A percentile compares a stretch with the other conserved stretches of the same genome.
phyloP scores from a whole-genome alignment of 2,329 filamentous ascomycete genomes.

The Colletotrichum echinochloae region DNA sequence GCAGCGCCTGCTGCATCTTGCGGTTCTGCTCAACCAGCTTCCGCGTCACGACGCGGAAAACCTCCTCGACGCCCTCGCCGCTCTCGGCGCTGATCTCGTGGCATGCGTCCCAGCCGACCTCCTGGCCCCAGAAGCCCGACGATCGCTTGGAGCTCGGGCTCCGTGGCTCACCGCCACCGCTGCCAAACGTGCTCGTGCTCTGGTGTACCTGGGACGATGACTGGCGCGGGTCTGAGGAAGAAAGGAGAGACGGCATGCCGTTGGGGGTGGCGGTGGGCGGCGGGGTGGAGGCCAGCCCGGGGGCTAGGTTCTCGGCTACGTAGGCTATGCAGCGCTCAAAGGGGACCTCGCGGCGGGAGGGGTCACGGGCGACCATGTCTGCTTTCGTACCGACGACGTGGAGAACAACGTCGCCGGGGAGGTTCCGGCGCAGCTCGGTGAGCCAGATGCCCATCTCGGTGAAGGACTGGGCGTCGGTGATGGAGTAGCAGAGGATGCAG shows the following conservation, averaged over 20 bases:
- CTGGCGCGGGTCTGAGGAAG: slow-evolving; percentile 43
- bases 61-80: slow-evolving; percentile 95
- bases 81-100: slow-evolving; percentile 96
- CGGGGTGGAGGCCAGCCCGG: slow-evolving; percentile 74
- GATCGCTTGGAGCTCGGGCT: slow-evolving; percentile 74
- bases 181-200: slow-evolving; percentile 46
- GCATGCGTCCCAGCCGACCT: slow-evolving; percentile 95
- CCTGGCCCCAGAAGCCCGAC: slow-evolving; percentile 89
- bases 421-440: slow-evolving; percentile 82
- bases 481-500: slow-evolving; percentile 93
- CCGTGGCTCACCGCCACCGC: slow-evolving; percentile 63
- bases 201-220: slow-evolving; percentile 34
- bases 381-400: slow-evolving; percentile 97
- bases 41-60: slow-evolving; percentile 79
- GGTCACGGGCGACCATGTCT: slow-evolving; percentile 89
- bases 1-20: slow-evolving; percentile 70
- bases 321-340: slow-evolving; percentile 97
- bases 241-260: slow-evolving; percentile 46
- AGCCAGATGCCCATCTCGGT: slow-evolving; percentile 94
- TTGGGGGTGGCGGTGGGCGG: slow-evolving; percentile 69
- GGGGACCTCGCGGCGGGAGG: slow-evolving; percentile 82
- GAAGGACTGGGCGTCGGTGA: slow-evolving; percentile 87
- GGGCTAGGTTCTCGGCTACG: slow-evolving; percentile 90
- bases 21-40: slow-evolving; percentile 74
- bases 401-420: slow-evolving; percentile 82